Evolutionary conservation across 805 yeast species (phyloP).

Genomic region (Huiozyma naganishii): DNA sequence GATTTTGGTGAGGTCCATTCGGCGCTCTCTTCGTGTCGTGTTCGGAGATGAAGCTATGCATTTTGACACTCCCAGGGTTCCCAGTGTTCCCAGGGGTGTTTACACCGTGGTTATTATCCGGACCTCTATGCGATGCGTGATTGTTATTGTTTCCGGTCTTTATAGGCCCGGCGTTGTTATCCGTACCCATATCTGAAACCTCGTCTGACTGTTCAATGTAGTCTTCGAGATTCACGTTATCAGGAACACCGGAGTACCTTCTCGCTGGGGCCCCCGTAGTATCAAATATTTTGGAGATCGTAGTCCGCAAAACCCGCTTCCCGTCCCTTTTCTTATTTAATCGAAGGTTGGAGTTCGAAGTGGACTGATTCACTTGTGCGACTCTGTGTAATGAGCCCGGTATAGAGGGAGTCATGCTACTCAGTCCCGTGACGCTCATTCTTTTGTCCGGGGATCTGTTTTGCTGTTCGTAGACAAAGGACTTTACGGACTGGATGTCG

Average conservation of each 20-base stretch:
- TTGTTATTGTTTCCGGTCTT: conserved; percentile 2
- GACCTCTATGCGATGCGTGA: conserved; percentile 1
- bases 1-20: not conserved
- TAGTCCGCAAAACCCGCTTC: conserved; percentile 41
- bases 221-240: conserved; percentile 39
- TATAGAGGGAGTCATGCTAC: not conserved
- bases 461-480: conserved; percentile 12
- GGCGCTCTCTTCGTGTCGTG: conserved; percentile 3
- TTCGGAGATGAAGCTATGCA: conserved; percentile 2
- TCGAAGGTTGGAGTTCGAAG: not conserved
- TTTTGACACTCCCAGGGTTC: conserved; percentile 4
- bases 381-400: not conserved
- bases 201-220: conserved; percentile 35
- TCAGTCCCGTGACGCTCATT: conserved; percentile 12
- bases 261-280: conserved; percentile 62
- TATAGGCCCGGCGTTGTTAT: not conserved
- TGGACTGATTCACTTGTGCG: not conserved
- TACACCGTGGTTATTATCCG: not conserved
- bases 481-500: conserved; percentile 19
- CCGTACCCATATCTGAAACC: not conserved
- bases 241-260: conserved; percentile 62
- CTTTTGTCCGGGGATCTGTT: conserved; percentile 21
- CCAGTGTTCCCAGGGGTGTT: not conserved
- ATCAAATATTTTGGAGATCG: conserved; percentile 65
- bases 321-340: conserved; percentile 5